Base-by-base conservation (phyloP, 805 yeast species). In the Pichia sporocuriosa region DNA sequence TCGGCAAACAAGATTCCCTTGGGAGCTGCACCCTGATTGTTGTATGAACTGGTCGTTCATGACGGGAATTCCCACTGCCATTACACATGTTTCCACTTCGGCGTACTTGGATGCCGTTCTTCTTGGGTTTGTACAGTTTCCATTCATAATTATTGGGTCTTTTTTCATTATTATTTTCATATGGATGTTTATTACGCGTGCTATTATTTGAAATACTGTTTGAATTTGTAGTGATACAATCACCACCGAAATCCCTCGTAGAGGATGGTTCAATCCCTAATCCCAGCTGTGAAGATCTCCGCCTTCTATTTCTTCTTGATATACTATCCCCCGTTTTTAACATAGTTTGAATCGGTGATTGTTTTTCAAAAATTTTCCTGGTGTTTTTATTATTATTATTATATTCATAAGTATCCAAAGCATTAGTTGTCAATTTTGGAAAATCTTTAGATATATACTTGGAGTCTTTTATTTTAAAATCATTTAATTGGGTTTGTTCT, bases 1-100 rank as follows among this genome's bases (percentile, higher is more conserved):
- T 65, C 0, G 95, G 95, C n/a, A 87, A 65, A 31, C 70, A 66
- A 11, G 67, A 61, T 38, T 79, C 87, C 8, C 70, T 64, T 0
- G 95, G 95, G 6, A 84, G 67, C 38, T 64, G 65, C 21, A 38
- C 41, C 4, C 22, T 20, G 25, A 38, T 33, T 10, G 42, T 21
- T 7, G 37, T 32, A 20, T 17, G 38, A 4, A 35, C 30, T 5
- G 38, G 38, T 6, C 38, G 32, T 4, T n/a, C n/a, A n/a, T n/a
- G n/a, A n/a, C n/a, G n/a, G n/a, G n/a, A n/a, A n/a, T n/a, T n/a
- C n/a, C n/a, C n/a, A n/a, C n/a, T n/a, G n/a, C n/a, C n/a, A n/a
- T n/a, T n/a, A n/a, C n/a, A n/a, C 30, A 10, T n/a, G 22, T 19
- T 21, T 21, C 27, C 29, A 6, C 22, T 27, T 13, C 30, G 24